Base-by-base conservation (phyloP, 768 basidiomycete genomes). In the Russula abietina region DNA sequence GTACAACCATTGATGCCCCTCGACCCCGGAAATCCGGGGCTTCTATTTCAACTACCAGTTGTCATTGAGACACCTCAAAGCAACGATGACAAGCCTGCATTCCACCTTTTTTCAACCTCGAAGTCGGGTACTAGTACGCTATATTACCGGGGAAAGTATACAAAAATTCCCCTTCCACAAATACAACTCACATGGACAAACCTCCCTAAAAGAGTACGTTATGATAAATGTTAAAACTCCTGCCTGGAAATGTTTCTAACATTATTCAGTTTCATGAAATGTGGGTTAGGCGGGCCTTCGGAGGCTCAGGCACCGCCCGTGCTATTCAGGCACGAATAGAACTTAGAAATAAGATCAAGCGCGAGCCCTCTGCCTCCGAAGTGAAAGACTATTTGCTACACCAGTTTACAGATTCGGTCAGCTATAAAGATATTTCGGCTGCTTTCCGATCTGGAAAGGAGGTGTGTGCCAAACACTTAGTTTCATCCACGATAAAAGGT, bases 311-410 rank as follows among this genome's bases (percentile, higher is more conserved):
- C 6, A 28, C 17, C 1, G n/a, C 19, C n/a, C 32, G 55, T 36
- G 41, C 39, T n/a, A 2, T 62, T 19, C 39, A 32, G n/a, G 32
- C 11, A 6, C 61, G 61, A 16, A 45, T 62, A 10, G 33, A n/a
- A 16, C 49, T 62, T 11, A 55, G 61, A 3, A 12, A 26, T 3
- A 7, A 33, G n/a, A 39, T 51, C 26, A 17, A 36, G 30, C 55
- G 55, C 39, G 61, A 62, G 30, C 61, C 61, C 39, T 51, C 61
- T 1, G n/a, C 36, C 11, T 11, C n/a, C 28, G 61, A 62, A 11
- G 17, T 57, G 16, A n/a, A 16, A 32, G 7, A n/a, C 16, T 5
- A 14, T 59, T 0, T 50, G 12, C 14, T 0, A 7, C n/a, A 4
- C 2, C 11, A 26, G 8, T 16, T 8, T 1, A 32, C 12, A 4